Evolutionary conservation across 2,329 filamentous ascomycete genomes (phyloP), one percentile per base, ranked within the genome.

Genomic region (Huntiella decipiens): DNA sequence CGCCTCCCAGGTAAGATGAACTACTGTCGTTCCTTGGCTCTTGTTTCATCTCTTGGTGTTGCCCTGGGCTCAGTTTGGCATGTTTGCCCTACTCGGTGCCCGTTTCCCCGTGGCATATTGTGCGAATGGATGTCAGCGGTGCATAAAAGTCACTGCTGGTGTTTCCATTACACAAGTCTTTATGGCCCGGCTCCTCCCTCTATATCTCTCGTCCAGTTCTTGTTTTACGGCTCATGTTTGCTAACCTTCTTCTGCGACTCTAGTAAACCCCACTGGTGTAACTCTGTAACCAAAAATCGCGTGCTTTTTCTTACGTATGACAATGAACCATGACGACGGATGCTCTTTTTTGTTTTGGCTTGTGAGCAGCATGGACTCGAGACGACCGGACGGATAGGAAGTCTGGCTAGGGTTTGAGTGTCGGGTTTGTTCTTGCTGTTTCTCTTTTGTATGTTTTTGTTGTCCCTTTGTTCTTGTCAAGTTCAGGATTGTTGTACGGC

Each of bases 1-100:
- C 43, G 61, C 61, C 51, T 60, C 61, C 52, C 61, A 64, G 61
- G 61, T 64, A 60, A 32, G 51, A 42, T 39, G 43, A 43, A 43
- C 40, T 34, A 32, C 32, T 43, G 40, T 43, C 40, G 22, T 28
- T 43, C 40, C 40, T 43, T 43, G 28, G 31, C 32, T 43, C 28
- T 32, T 43, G 40, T 43, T 43, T 43, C 40, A 43, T 43, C 40
- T 43, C 22, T 43, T 43, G 17, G 12, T n/a, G 17, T 17, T 43
- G 38, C 15, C 38, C 16, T 28, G 22, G 22, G 22, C 22, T 3
- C 22, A 28, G 22, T 28, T 28, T 28, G 22, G 22, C 22, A 28
- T 28, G 22, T 28, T 28, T 28, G 22, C 22, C 22, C 22, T 28
- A 28, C 22, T 28, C 22, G 22, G 22, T 28, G 22, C 22, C 8